A percentile compares a stretch with the other conserved stretches of the same genome.
Evolutionary conservation across 768 basidiomycete genomes (phyloP).

Genomic region (Paxillus ammoniavirescens): DNA sequence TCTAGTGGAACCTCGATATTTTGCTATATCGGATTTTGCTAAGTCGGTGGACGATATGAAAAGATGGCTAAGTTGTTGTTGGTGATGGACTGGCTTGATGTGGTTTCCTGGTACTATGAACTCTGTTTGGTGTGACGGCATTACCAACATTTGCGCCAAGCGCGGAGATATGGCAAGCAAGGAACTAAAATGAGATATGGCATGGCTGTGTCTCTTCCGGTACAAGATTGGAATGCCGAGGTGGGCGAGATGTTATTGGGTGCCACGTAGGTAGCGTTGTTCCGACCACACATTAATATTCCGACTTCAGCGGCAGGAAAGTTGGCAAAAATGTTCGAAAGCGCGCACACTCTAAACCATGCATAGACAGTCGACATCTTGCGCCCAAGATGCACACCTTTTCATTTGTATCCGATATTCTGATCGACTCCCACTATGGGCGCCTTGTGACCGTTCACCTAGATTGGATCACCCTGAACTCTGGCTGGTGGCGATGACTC

Average conservation of each 20-base stretch:
- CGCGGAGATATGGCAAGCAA: slow-evolving; percentile 19
- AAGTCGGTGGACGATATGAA: no score
- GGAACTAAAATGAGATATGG: background rate
- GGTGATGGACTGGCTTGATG: no score
- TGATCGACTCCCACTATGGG: slow-evolving; percentile 1
- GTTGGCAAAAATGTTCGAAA: background rate
- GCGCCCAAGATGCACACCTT: background rate
- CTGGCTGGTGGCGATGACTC: no score
- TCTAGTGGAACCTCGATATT: slow-evolving; percentile 19
- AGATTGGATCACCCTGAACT: no score
- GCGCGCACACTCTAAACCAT: slow-evolving; percentile 4
- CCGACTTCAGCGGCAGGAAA: slow-evolving; percentile 18
- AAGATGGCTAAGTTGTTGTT: no score
- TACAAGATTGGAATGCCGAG: background rate
- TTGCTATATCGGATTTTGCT: background rate
- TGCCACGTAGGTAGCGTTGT: background rate
- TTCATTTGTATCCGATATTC: background rate
- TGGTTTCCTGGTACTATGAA: no score
- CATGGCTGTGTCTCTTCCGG: slow-evolving; percentile 18
- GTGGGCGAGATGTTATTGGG: no score
- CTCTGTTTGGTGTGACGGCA: background rate
- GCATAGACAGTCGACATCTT: background rate
- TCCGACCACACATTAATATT: slow-evolving; percentile 1
- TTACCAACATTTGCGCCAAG: slow-evolving; percentile 25
- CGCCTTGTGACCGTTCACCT: background rate